Evolutionary conservation across 2,329 filamentous ascomycete species (phyloP).

Genomic region (Penicillium oxalicum): DNA sequence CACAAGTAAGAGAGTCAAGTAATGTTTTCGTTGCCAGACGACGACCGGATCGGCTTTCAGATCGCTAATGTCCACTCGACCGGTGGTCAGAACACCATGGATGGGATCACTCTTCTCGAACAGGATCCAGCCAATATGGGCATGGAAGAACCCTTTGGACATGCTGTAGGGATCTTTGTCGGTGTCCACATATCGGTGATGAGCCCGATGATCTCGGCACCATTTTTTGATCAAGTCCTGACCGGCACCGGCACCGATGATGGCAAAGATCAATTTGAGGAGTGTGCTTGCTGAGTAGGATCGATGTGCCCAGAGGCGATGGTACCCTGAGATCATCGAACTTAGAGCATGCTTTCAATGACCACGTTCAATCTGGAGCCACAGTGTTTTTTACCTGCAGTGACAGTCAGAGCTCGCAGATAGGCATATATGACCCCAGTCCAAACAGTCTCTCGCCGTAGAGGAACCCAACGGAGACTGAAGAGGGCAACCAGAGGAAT

Average conservation of each 20-base stretch:
- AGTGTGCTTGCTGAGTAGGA: constrained; percentile 69
- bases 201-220: constrained; percentile 74
- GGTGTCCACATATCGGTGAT: constrained; percentile 84
- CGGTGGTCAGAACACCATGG: constrained; percentile 63
- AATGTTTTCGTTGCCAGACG: constrained; percentile 77
- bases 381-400: constrained; percentile 1
- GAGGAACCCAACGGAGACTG: constrained; percentile 7
- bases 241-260: constrained; percentile 70
- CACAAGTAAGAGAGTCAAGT: constrained; percentile 49
- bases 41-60: constrained; percentile 76
- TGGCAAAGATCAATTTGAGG: constrained; percentile 70
- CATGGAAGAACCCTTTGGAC: constrained; percentile 74
- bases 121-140: constrained; percentile 78
- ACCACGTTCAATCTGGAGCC: too few species aligned
- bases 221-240: constrained; percentile 81
- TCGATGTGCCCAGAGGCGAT: constrained; percentile 76
- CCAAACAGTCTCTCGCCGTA: constrained; percentile 1
- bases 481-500: constrained; percentile 6
- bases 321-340: constrained; percentile 50
- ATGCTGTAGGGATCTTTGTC: constrained; percentile 84
- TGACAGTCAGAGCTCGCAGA: constrained; percentile 6
- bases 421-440: constrained; percentile 2
- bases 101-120: constrained; percentile 64
- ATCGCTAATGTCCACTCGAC: constrained; percentile 77
- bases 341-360: not conserved